Evolutionary conservation across 2,329 filamentous ascomycete species (phyloP).

Genomic region (Zelopaecilomyces penicillatus): DNA sequence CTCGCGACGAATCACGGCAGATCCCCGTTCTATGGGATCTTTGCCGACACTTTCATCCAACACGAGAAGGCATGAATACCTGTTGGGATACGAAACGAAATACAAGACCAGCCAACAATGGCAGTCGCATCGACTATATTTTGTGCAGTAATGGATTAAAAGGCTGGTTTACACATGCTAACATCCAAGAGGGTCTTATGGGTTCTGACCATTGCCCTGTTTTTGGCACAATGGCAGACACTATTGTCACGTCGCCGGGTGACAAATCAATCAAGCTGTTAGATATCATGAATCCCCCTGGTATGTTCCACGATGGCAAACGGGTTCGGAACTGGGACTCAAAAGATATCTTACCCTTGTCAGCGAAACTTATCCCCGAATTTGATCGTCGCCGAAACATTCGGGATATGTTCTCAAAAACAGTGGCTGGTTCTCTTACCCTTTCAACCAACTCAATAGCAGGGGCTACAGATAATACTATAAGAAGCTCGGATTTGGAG

Average conservation of each 20-base stretch:
- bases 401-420: slow-evolving; percentile 74
- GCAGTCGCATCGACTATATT: slow-evolving; percentile 88
- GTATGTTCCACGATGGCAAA: slow-evolving; percentile 60
- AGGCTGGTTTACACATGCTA: slow-evolving; percentile 67
- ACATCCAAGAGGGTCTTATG: slow-evolving; percentile 90
- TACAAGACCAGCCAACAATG: slow-evolving; percentile 89
- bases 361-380: slow-evolving; percentile 76
- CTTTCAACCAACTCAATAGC: too few species aligned
- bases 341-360: slow-evolving; percentile 63
- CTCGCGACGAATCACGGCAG: slow-evolving; percentile 62
- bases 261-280: slow-evolving; percentile 44
- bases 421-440: slow-evolving; percentile 14
- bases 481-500: too few species aligned
- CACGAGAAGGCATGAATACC: slow-evolving; percentile 85
- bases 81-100: slow-evolving; percentile 96
- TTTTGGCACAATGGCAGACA: slow-evolving; percentile 64
- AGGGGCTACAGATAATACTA: too few species aligned
- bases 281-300: slow-evolving; percentile 71
- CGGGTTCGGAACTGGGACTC: slow-evolving; percentile 57
- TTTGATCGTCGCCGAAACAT: slow-evolving; percentile 81
- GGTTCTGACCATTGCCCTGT: slow-evolving; percentile 97
- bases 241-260: slow-evolving; percentile 36
- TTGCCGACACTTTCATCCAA: slow-evolving; percentile 71
- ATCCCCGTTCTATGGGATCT: slow-evolving; percentile 72
- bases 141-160: slow-evolving; percentile 73